Base-by-base conservation (phyloP, 164 flowering plant genomes). In the Santalum album region DNA sequence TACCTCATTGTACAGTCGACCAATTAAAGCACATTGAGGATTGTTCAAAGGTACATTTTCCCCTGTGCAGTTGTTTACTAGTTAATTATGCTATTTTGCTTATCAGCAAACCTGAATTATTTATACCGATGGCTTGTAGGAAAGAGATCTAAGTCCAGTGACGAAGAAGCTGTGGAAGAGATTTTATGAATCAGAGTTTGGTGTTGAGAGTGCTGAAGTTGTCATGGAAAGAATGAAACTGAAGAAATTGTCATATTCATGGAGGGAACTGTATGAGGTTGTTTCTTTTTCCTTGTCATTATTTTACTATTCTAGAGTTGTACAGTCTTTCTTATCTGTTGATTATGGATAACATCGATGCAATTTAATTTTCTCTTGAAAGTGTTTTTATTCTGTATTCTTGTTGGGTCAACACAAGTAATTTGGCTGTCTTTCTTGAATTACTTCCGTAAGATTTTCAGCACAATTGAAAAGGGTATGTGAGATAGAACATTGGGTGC, bases 11-110 rank as follows among this genome's bases (percentile, higher is more conserved):
- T 60, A 85, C 87, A 0, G 51, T 62, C 18, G 97, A 92, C 29
- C 95, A 89, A 65, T 70, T 92, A 73, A 79, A 55, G 78, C 88
- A 79, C 59, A 70, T 92, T 27, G 99, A 89, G 75, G 71, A 85
- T 23, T 59, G 70, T 57, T 61, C 92, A 25, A 21, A 61, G 59
- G 99, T 92, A 75, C 65, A 87, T 6, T 23, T 25, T 5, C 15
- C 14, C 32, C 19, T 40, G 14, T 18, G n/a, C 27, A 25, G 38
- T 20, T 6, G 26, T 53, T 23, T 62, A 23, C 2, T 20, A n/a
- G 4, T 40, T 21, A n/a, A 14, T 22, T 44, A 40, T 45, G 24
- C 15, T 40, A 7, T 46, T 49, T 48, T 51, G 18, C 18, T 6
- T 20, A 29, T 46, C 5, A 18, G 21, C 6, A 22, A n/a, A n/a